Evolutionary conservation across 2,329 filamentous ascomycete species (phyloP), one percentile per base, ranked within the genome.

Genomic region (Fusarium sp.): DNA sequence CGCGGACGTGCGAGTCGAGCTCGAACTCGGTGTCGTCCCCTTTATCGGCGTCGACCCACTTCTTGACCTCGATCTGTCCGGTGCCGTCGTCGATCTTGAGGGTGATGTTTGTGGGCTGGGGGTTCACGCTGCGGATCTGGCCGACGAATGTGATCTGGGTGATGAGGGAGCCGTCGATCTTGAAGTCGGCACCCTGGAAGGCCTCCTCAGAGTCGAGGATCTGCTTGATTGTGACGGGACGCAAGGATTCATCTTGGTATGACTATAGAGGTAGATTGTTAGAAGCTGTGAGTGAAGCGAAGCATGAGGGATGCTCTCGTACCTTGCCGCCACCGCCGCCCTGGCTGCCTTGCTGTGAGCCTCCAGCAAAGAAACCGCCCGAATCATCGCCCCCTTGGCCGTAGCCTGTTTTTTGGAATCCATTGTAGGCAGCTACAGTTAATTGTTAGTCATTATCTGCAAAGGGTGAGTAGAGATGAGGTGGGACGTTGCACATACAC

Each of bases 21-120:
- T 90, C 88, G 76, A 94, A 90, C 71, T 86, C 85, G 31, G 82
- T 79, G 18, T 83, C 82, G n/a, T 84, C 83, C 40, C 84, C 80
- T 80, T 88, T 88, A 79, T 91, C 89, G 75, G 88, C 84, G 83
- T 96, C 93, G 66, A 93, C 88, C 93, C 93, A 97, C 82, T 93
- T 92, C 86, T 96, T 97, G 76, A 94, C 95, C 83, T 99, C 97
- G 78, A 98, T 92, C 71, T 92, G 88, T 69, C 94, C 95, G 1
- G 97, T 99, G 81, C 96, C 96, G 83, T 99, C 96, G 84, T 99
- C 96, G 78, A 99, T 87, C 79, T 92, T 93, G 88, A 97, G 97
- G 54, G 94, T 98, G 76, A 95, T 91, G 85, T 98, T 97, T 76
- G 96, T 98, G 45, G 93, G 90, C 85, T 97, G 94, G n/a, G 90